Conservation (phyloP, 345 rosid genomes). For the Eutrema heterophyllum region DNA sequence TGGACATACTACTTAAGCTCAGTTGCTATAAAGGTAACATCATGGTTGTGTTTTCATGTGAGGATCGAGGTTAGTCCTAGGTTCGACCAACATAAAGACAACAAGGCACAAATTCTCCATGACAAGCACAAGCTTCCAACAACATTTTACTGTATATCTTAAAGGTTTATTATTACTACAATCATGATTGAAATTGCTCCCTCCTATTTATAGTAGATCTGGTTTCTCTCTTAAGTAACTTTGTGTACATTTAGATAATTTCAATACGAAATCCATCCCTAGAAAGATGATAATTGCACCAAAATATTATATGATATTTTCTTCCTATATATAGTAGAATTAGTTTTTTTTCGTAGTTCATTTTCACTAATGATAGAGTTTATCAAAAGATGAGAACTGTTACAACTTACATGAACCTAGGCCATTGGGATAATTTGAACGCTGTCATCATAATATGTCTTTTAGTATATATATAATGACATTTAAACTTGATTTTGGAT, state of each 20-base stretch:
- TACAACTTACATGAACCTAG: background rate
- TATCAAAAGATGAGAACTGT: background rate
- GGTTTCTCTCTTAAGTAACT: slow-evolving; percentile 18
- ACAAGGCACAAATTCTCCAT: slow-evolving; percentile 26
- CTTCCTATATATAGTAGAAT: background rate
- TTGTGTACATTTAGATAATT: background rate
- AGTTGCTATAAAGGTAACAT: slow-evolving; percentile 1
- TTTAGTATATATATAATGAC: background rate
- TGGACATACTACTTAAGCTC: background rate
- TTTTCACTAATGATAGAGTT: background rate
- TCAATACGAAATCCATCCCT: background rate
- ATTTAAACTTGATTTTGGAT: too few relatives aligned
- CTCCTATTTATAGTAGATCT: slow-evolving; percentile 27
- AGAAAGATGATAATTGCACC: background rate
- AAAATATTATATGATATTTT: background rate
- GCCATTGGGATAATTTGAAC: background rate
- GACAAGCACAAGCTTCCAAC: slow-evolving; percentile 16
- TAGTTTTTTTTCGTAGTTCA: background rate
- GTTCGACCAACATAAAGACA: slow-evolving; percentile 12
- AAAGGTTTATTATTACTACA: background rate
- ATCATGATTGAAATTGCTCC: slow-evolving; percentile 17
- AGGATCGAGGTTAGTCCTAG: slow-evolving; percentile 32
- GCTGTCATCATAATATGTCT: background rate
- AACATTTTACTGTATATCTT: background rate
- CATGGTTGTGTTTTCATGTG: slow-evolving; percentile 10